Evolutionary conservation across 768 basidiomycete genomes (phyloP).

Genomic region (Jaapia argillacea): DNA sequence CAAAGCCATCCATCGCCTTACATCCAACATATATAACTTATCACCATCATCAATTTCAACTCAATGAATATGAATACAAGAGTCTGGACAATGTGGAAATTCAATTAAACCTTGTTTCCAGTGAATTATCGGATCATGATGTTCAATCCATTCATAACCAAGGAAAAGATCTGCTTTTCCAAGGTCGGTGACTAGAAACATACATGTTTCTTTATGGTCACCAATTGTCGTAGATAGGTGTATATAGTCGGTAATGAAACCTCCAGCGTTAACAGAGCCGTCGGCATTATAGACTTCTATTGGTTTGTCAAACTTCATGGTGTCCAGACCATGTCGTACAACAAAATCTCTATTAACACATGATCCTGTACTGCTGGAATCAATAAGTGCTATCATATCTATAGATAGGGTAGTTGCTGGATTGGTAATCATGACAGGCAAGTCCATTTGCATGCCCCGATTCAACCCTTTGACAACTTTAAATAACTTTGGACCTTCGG

Average conservation of each 20-base stretch:
- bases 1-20: not conserved
- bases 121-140: slow-evolving; percentile 12
- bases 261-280: slow-evolving; percentile 5
- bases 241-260: slow-evolving; percentile 7
- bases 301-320: not conserved
- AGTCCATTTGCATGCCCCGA: slow-evolving; percentile 4
- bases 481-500: not conserved
- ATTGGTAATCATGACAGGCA: slow-evolving; percentile 5
- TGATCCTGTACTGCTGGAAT: slow-evolving; percentile 14
- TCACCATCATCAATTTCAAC: not conserved
- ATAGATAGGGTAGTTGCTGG: slow-evolving; percentile 1
- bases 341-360: slow-evolving; percentile 11
- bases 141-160: slow-evolving; percentile 10
- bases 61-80: not conserved
- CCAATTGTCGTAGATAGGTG: not conserved
- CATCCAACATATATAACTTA: not conserved
- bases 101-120: slow-evolving; percentile 5
- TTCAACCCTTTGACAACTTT: slow-evolving; percentile 7
- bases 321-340: not conserved
- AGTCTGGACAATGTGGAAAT: slow-evolving; percentile 5
- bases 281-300: slow-evolving; percentile 10
- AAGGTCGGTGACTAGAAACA: slow-evolving; percentile 6
- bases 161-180: slow-evolving; percentile 8
- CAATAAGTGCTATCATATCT: slow-evolving; percentile 8
- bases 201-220: slow-evolving; percentile 5